Evolutionary conservation across 306 rosid genomes (phyloP).

Genomic region (Fragaria iinumae): DNA sequence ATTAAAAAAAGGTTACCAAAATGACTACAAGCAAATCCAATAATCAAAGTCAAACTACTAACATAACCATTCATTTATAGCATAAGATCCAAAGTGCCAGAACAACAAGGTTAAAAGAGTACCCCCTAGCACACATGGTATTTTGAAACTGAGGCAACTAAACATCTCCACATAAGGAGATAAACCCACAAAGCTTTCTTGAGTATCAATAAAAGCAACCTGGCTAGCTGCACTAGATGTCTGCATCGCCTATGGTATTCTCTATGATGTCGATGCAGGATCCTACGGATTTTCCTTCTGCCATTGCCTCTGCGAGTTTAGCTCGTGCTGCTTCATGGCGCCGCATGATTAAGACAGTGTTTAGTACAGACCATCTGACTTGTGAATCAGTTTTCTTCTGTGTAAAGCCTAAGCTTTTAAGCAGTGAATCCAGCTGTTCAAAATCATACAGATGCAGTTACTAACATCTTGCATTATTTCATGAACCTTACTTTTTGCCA

Average conservation of each 20-base stretch:
- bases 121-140: background rate
- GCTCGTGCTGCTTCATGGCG: conserved; percentile 71
- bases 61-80: background rate
- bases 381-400: conserved; percentile 92
- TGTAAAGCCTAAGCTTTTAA: conserved; percentile 70
- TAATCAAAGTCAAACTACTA: background rate
- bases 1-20: background rate
- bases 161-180: background rate
- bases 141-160: conserved; percentile 27
- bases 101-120: background rate
- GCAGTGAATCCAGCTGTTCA: conserved; percentile 62
- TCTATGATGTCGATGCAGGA: conserved; percentile 74
- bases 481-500: background rate
- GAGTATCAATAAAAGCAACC: background rate
- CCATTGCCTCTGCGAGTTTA: conserved; percentile 77
- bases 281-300: conserved; percentile 66
- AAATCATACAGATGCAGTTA: conserved; percentile 23
- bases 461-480: background rate
- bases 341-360: conserved; percentile 65
- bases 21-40: background rate
- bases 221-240: conserved; percentile 33
- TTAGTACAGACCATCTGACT: conserved; percentile 89
- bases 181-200: no score
- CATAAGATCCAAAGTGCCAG: background rate
- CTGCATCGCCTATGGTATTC: conserved; percentile 47